Evolutionary conservation across 108 stramenopile species (phyloP).

Genomic region (Cyclotella kingstonii): DNA sequence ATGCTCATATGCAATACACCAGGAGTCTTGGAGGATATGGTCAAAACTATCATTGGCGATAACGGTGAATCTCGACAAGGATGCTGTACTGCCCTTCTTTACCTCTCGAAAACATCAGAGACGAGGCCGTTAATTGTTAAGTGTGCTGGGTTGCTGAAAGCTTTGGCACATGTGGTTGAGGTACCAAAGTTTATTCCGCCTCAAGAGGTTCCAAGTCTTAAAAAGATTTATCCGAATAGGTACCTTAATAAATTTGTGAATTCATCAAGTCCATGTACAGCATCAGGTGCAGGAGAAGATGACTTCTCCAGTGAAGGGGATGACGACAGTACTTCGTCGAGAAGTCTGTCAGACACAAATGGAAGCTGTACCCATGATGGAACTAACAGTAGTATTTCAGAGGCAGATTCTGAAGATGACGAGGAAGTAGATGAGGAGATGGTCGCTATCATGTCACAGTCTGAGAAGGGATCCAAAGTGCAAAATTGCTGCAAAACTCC

Average conservation of each 20-base stretch:
- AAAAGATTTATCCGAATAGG: not conserved
- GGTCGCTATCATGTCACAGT: not conserved
- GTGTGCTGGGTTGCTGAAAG: constrained; percentile 60
- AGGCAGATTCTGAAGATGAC: constrained; percentile 6
- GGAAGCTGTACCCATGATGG: constrained; percentile 7
- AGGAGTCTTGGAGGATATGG: constrained; percentile 51
- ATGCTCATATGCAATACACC: constrained; percentile 69
- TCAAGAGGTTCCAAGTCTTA: not conserved
- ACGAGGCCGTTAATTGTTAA: constrained; percentile 59
- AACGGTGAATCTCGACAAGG: constrained; percentile 57
- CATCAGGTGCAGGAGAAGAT: not conserved
- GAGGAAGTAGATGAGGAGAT: constrained; percentile 1
- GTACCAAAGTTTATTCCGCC: constrained; percentile 17
- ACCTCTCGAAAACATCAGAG: constrained; percentile 62
- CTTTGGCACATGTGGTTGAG: constrained; percentile 51
- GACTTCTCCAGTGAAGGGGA: constrained; percentile 9
- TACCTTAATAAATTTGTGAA: constrained; percentile 6
- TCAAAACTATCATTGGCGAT: constrained; percentile 50
- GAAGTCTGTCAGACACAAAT: constrained; percentile 3
- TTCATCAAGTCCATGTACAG: too few species aligned
- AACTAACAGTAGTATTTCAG: not conserved
- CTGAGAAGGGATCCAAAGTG: constrained; percentile 6
- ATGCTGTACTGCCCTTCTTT: constrained; percentile 60
- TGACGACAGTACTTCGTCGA: not conserved
- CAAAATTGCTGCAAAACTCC: constrained; percentile 18